Evolutionary conservation across 768 basidiomycete species (phyloP).

Genomic region (Tylopilus subfusipes): DNA sequence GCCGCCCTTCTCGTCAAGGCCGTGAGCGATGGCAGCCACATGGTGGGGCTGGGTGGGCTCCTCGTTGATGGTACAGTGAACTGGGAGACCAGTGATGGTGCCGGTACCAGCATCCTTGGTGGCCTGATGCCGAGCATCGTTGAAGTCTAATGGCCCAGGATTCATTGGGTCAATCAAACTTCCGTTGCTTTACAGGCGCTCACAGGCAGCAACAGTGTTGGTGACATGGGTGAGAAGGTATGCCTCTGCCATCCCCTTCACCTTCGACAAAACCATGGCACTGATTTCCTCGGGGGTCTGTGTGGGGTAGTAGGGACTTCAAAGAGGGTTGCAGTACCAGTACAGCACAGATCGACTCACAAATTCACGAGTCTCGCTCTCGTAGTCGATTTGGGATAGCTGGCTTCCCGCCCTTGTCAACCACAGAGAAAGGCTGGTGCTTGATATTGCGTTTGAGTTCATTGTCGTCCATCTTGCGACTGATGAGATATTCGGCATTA

Average conservation of each 20-base stretch:
- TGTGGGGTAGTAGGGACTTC: no score
- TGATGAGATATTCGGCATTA: slow-evolving; percentile 98
- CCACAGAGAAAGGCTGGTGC: slow-evolving; percentile 93
- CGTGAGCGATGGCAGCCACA: slow-evolving; percentile 98
- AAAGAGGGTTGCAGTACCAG: no score
- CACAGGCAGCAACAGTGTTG: no score
- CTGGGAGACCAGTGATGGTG: slow-evolving; percentile 89
- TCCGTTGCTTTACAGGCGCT: no score
- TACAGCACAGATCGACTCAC: no score
- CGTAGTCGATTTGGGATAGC: no score
- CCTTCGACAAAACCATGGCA: slow-evolving; percentile 95
- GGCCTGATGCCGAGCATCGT: slow-evolving; percentile 97
- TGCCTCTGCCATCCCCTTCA: slow-evolving; percentile 98
- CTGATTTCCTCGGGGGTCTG: slow-evolving; percentile 96
- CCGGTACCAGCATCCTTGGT: slow-evolving; percentile 98
- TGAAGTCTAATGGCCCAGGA: no score
- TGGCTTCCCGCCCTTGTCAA: slow-evolving; percentile 88
- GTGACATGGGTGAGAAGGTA: no score
- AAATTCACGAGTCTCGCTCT: no score
- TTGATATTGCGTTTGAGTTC: slow-evolving; percentile 83
- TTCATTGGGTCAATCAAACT: no score
- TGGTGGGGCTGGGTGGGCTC: slow-evolving; percentile 93
- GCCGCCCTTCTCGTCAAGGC: slow-evolving; percentile 96
- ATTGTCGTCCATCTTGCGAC: slow-evolving; percentile 83
- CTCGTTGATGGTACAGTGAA: slow-evolving; percentile 99